Evolutionary conservation across 257 asterid genomes (phyloP).

Genomic region (Ehretia macrophylla): DNA sequence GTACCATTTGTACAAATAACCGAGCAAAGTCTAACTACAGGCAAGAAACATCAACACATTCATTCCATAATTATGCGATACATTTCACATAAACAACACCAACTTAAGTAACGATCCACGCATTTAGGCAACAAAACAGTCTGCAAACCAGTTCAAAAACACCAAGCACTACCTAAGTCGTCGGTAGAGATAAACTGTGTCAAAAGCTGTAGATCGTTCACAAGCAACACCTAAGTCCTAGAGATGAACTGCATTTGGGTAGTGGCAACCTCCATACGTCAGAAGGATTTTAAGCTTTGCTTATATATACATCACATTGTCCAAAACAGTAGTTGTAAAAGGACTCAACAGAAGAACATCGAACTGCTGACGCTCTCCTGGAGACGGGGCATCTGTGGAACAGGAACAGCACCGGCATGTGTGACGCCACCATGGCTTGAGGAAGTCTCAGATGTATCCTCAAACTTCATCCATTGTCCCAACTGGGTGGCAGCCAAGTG

Average conservation of each 20-base stretch:
- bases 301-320: neutral
- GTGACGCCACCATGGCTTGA: constrained; percentile 74
- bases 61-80: too few relatives aligned
- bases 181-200: neutral
- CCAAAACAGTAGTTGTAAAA: neutral
- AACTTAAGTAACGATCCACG: too few relatives aligned
- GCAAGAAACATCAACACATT: too few relatives aligned
- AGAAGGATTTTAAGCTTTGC: too few relatives aligned
- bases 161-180: neutral
- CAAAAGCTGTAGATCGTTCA: neutral
- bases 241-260: neutral
- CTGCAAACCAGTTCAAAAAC: too few relatives aligned
- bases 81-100: too few relatives aligned
- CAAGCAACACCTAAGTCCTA: neutral
- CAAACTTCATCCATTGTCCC: constrained; percentile 91
- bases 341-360: constrained; percentile 68
- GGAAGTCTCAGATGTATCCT: constrained; percentile 79
- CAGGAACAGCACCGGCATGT: constrained; percentile 52
- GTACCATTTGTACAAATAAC: too few relatives aligned
- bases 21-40: too few relatives aligned
- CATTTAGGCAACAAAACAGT: too few relatives aligned
- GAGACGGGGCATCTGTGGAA: constrained; percentile 69
- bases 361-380: constrained; percentile 64
- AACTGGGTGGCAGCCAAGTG: constrained; percentile 92
- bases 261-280: neutral